These are phyloP conservation scores for Asterochloris sp. DNA, from an alignment of 139 green algal species.

Conservation along the genomic window DNA sequence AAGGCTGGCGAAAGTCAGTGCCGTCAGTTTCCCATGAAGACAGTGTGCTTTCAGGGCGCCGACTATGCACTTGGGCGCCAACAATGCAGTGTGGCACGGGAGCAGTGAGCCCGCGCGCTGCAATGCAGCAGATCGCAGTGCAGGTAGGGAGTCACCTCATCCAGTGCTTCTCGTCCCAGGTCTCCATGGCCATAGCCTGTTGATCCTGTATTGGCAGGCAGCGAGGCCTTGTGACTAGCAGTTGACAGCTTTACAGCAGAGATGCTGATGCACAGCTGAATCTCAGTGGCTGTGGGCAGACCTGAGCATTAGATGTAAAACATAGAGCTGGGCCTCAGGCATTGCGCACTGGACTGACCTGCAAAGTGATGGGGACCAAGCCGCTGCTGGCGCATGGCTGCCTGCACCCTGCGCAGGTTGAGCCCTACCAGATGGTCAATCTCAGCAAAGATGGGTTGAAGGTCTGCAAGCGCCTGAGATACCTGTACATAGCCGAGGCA, in stretches of 20 bases:
- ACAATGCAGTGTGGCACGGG: not conserved
- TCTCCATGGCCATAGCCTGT: conserved; percentile 95
- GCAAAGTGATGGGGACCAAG: conserved; percentile 88
- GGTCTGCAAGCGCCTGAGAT: conserved; percentile 37
- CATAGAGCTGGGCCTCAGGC: too few relatives aligned
- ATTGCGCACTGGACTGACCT: too few relatives aligned
- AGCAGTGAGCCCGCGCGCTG: not conserved
- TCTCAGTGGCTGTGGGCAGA: too few relatives aligned
- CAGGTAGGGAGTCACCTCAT: conserved; percentile 43
- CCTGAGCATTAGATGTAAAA: too few relatives aligned
- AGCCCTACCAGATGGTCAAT: conserved; percentile 66
- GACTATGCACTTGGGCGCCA: too few relatives aligned
- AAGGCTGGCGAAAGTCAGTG: too few relatives aligned
- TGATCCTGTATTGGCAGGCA: conserved; percentile 41
- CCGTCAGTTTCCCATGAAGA: too few relatives aligned
- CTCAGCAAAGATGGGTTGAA: conserved; percentile 52
- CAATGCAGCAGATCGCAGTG: not conserved
- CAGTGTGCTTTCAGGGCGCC: too few relatives aligned
- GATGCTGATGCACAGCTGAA: too few relatives aligned
- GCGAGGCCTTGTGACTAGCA: too few relatives aligned
- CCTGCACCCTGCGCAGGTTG: conserved; percentile 67
- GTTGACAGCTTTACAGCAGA: too few relatives aligned
- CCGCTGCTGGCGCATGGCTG: conserved; percentile 50
- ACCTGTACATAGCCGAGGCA: conserved; percentile 30
- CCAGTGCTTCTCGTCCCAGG: conserved; percentile 78